Percentiles rank a stretch among this genome's conserved stretches.
phyloP scores from a whole-genome alignment of 2,329 filamentous ascomycete genomes.

The Pyrenochaeta sp. region DNA sequence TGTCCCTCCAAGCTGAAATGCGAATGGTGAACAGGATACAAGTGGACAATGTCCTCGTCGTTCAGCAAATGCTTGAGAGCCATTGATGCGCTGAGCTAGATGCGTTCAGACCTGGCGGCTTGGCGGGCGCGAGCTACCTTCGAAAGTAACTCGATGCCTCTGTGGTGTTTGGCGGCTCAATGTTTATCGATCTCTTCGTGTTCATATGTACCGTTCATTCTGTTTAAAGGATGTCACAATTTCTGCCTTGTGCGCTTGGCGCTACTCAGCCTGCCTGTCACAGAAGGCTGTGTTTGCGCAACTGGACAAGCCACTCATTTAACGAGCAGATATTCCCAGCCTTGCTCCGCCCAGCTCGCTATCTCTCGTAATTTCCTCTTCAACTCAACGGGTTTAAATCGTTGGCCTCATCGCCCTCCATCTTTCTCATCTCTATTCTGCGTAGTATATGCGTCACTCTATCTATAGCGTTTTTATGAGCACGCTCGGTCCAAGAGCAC shows the following conservation, averaged over 20 bases:
- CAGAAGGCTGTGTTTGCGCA: slow-evolving; percentile 10
- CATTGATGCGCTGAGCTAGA: slow-evolving; percentile 9
- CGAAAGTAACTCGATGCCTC: not conserved
- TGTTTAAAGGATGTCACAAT: not conserved
- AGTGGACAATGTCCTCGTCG: slow-evolving; percentile 16
- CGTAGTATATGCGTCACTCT: no score
- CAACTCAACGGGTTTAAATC: not conserved
- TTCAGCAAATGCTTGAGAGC: slow-evolving; percentile 37
- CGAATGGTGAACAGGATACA: slow-evolving; percentile 6
- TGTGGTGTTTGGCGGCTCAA: not conserved
- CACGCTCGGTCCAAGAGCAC: no score
- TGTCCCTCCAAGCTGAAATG: slow-evolving; percentile 14
- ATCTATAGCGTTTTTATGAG: no score
- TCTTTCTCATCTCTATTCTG: no score
- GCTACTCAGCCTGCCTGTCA: not conserved
- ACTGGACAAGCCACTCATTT: slow-evolving; percentile 3
- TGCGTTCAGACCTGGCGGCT: slow-evolving; percentile 12
- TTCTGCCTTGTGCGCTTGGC: slow-evolving; percentile 3
- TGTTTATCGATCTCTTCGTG: not conserved
- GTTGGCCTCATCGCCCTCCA: no score
- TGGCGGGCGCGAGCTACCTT: slow-evolving; percentile 6
- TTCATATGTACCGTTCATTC: not conserved
- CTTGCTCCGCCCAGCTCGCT: slow-evolving; percentile 16
- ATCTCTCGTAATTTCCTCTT: not conserved
- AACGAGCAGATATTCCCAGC: slow-evolving; percentile 5